Conservation (phyloP, 2,329 filamentous ascomycete species). For the Penicillium palitans region DNA sequence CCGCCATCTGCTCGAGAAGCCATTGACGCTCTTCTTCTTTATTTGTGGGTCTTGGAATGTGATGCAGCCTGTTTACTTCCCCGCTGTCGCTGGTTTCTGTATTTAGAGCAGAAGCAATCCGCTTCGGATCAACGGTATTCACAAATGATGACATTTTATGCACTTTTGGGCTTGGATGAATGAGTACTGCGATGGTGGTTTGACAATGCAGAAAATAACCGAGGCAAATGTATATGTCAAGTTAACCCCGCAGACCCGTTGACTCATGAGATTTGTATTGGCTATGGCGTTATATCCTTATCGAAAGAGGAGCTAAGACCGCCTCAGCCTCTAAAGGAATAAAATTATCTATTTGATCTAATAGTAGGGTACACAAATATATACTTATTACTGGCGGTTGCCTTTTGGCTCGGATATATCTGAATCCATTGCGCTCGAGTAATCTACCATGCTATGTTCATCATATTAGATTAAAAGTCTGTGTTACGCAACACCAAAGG, state of each 20-base stretch:
- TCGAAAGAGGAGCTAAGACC: background rate
- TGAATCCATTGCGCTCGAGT: too few species aligned
- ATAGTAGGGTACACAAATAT: background rate
- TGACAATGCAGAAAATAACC: background rate
- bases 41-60: background rate
- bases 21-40: slow-evolving; percentile 8
- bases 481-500: background rate
- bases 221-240: background rate
- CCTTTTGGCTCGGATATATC: too few species aligned
- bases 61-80: background rate
- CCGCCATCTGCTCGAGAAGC: slow-evolving; percentile 22
- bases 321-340: too few species aligned
- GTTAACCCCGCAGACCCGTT: background rate
- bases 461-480: background rate
- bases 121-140: background rate
- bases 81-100: background rate
- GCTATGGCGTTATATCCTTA: too few species aligned
- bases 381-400: background rate
- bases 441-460: background rate
- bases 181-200: background rate
- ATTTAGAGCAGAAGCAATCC: background rate
- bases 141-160: background rate
- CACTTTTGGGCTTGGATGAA: too few species aligned
- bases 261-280: background rate
- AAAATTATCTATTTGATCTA: background rate